Conservation (phyloP, 495 filamentous ascomycete species). For the Aspergillus baeticus region DNA sequence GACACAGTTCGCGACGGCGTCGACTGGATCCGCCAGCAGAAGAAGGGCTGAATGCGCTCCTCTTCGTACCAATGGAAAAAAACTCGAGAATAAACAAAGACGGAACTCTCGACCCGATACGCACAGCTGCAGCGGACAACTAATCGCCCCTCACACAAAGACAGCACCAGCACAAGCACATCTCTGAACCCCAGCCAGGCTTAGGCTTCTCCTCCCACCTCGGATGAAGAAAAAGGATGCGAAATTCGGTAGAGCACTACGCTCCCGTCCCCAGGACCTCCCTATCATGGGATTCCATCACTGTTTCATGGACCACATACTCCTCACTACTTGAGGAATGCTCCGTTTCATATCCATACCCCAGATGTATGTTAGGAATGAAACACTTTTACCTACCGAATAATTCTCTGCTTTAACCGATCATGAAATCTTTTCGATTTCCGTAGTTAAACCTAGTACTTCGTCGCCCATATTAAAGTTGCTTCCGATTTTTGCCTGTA, state of each 20-base stretch:
- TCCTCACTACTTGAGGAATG: background rate
- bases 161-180: too few species aligned
- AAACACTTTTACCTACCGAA: too few species aligned
- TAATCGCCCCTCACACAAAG: background rate
- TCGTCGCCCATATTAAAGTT: too few species aligned
- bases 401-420: too few species aligned
- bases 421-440: too few species aligned
- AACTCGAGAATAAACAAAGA: too few species aligned
- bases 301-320: background rate
- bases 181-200: background rate
- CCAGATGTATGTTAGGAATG: background rate
- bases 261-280: background rate
- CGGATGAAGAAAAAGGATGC: background rate
- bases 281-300: background rate
- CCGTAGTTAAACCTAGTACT: too few species aligned
- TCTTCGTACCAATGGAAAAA: background rate
- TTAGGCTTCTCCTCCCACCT: background rate
- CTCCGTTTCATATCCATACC: background rate
- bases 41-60: conserved; percentile 13
- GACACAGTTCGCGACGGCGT: conserved; percentile 46
- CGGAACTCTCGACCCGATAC: background rate
- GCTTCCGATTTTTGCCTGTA: too few species aligned
- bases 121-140: too few species aligned
- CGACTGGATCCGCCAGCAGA: conserved; percentile 41
- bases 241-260: background rate